Base-by-base conservation (phyloP, 352 stramenopile genomes). In the Phytopythium montanum region DNA sequence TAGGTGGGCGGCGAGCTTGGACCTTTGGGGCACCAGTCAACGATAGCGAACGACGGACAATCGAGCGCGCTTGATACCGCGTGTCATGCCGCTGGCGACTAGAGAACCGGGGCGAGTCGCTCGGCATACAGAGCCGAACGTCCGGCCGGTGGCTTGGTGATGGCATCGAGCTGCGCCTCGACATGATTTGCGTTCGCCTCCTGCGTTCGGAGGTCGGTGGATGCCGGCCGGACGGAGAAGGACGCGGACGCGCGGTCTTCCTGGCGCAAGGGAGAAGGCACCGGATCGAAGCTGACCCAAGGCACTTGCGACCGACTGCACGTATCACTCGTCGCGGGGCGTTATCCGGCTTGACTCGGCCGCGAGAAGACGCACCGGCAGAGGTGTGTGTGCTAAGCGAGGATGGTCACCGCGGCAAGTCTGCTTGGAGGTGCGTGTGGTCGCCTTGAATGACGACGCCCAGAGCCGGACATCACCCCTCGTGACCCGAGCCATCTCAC, bases 191-290 rank as follows among this genome's bases (percentile, higher is more conserved):
- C 14, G 33, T 38, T n/a, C 33, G 33, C 33, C 33, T 38, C 33
- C 18, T 46, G 39, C 39, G 19, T 46, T 46, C 19, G 39, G 39
- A 25, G 39, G 19, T 46, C 39, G 39, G 6, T 21, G 19, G 19
- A 25, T 12, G 16, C 12, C 39, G n/a, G n/a, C n/a, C n/a, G n/a
- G n/a, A n/a, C n/a, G 5, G 39, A 8, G 39, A n/a, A 7, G 39
- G 39, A n/a, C 39, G 25, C 39, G 39, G 5, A n/a, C 38, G 38
- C 19, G 39, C 39, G 39, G 18, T 23, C 16, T 50, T 50, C 21
- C 23, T 51, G 44, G 44, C 23, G 44, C 44, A 51, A 51, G 44
- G 18, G 44, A 28, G 44, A n/a, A 31, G 25, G 6, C 44, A 51
- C 44, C 25, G 23, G 23, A 33, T 21, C 23, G 44, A 12, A 33